Percentiles rank a stretch among this genome's conserved stretches.
Conservation (phyloP, 2,329 filamentous ascomycete genomes). For the Tricladium varicosporioides region DNA sequence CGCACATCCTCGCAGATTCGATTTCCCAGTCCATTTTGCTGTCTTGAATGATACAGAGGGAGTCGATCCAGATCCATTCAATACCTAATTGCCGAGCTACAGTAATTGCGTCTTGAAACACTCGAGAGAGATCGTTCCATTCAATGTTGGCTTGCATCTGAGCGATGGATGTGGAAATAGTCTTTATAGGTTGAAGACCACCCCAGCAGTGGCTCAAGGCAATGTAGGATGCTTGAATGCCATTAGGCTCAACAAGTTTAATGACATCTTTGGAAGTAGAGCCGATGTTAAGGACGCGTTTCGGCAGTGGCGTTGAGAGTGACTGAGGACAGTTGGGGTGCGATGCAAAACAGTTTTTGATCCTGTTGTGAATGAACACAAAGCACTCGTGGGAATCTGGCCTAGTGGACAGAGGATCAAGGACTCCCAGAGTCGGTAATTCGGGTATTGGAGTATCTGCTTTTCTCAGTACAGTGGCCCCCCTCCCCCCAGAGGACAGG, state of each 20-base stretch:
- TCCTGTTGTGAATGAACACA: slow-evolving; percentile 2
- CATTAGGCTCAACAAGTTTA: slow-evolving; percentile 3
- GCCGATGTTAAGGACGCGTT: slow-evolving; percentile 6
- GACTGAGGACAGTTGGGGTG: slow-evolving; percentile 1
- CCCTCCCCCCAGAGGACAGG: background rate
- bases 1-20: slow-evolving; percentile 25
- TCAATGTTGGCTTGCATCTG: slow-evolving; percentile 4
- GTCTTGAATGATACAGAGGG: slow-evolving; percentile 31
- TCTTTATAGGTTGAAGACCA: slow-evolving; percentile 5
- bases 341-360: slow-evolving; percentile 5
- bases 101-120: slow-evolving; percentile 29
- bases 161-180: slow-evolving; percentile 3
- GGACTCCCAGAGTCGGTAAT: slow-evolving; percentile 2
- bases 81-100: slow-evolving; percentile 27
- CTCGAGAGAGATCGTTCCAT: slow-evolving; percentile 4
- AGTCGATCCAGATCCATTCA: slow-evolving; percentile 21
- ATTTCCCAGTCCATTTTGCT: slow-evolving; percentile 26
- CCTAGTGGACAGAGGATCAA: slow-evolving; percentile 1
- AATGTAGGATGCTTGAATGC: slow-evolving; percentile 7
- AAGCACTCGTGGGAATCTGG: slow-evolving; percentile 1
- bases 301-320: slow-evolving; percentile 5
- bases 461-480: background rate
- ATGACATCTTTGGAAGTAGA: slow-evolving; percentile 4
- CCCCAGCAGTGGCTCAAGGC: slow-evolving; percentile 13
- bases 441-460: background rate